Evolutionary conservation across 129 eudicot species (phyloP).

Genomic region (Deinandra increscens): DNA sequence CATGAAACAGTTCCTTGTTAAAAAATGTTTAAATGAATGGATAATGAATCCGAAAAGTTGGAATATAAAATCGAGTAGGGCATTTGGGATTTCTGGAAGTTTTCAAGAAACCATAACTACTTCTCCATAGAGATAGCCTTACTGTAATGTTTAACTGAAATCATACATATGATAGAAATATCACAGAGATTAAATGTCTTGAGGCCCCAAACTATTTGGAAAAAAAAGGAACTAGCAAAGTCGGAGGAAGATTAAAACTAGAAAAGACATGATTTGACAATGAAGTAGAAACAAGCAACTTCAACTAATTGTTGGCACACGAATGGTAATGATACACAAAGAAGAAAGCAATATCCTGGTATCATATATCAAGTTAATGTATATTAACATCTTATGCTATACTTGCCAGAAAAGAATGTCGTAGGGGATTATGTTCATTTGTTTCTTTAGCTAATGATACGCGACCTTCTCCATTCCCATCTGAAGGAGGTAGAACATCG

Average conservation of each 20-base stretch:
- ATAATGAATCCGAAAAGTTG: neutral
- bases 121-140: slow-evolving; percentile 2
- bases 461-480: slow-evolving; percentile 82
- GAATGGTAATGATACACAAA: neutral
- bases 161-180: neutral
- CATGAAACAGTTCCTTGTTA: neutral
- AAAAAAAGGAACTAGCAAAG: neutral
- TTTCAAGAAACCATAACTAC: slow-evolving; percentile 8
- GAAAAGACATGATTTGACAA: slow-evolving; percentile 3
- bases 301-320: neutral
- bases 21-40: neutral
- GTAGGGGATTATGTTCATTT: slow-evolving; percentile 81
- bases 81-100: neutral
- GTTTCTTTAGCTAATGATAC: slow-evolving; percentile 81
- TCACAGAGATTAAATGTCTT: neutral
- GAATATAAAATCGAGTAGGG: neutral
- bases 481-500: slow-evolving; percentile 89
- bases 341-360: slow-evolving; percentile 8
- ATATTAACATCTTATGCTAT: neutral
- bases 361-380: neutral
- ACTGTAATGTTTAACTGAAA: neutral
- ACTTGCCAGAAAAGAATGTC: slow-evolving; percentile 88
- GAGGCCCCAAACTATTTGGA: neutral
- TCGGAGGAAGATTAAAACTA: slow-evolving; percentile 14
- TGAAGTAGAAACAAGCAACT: slow-evolving; percentile 11